phyloP scores from a whole-genome alignment of 1,284 basidiomycete species.

The Heliocybe sulcata region DNA sequence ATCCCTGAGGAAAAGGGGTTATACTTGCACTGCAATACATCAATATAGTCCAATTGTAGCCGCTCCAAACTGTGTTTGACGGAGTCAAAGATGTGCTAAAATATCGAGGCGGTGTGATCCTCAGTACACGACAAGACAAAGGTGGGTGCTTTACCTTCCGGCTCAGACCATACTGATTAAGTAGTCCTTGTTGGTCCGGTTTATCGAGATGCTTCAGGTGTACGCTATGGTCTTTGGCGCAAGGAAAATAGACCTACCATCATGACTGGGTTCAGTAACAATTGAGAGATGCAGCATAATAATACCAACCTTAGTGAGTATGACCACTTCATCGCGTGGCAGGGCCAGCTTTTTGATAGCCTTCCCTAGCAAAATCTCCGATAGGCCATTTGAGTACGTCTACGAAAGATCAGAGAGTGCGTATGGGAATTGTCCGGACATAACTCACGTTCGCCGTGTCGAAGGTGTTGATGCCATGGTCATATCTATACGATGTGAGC shows the following conservation, averaged over 20 bases:
- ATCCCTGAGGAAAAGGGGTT: no score
- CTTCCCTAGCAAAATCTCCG: slow-evolving; percentile 14
- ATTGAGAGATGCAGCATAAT: no score
- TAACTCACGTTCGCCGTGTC: slow-evolving; percentile 37
- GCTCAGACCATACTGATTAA: slow-evolving; percentile 27
- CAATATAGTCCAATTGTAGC: slow-evolving; percentile 65
- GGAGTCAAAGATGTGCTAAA: slow-evolving; percentile 61
- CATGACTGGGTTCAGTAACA: background rate
- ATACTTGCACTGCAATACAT: slow-evolving; percentile 26
- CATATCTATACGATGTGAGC: slow-evolving; percentile 15
- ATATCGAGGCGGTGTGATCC: slow-evolving; percentile 2
- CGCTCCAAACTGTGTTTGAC: slow-evolving; percentile 60
- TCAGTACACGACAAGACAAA: background rate
- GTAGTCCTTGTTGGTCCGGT: slow-evolving; percentile 15
- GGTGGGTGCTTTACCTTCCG: slow-evolving; percentile 18
- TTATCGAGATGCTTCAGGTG: background rate
- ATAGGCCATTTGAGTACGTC: slow-evolving; percentile 29
- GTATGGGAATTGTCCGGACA: background rate
- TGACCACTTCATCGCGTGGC: slow-evolving; percentile 47
- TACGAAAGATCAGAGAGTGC: slow-evolving; percentile 9
- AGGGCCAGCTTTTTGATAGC: slow-evolving; percentile 33
- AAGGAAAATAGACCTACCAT: slow-evolving; percentile 14
- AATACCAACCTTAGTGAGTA: no score
- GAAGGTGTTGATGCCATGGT: slow-evolving; percentile 41
- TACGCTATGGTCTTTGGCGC: slow-evolving; percentile 2